phyloP scores from a whole-genome alignment of 495 filamentous ascomycete species.

The Haplographium delicatum region DNA sequence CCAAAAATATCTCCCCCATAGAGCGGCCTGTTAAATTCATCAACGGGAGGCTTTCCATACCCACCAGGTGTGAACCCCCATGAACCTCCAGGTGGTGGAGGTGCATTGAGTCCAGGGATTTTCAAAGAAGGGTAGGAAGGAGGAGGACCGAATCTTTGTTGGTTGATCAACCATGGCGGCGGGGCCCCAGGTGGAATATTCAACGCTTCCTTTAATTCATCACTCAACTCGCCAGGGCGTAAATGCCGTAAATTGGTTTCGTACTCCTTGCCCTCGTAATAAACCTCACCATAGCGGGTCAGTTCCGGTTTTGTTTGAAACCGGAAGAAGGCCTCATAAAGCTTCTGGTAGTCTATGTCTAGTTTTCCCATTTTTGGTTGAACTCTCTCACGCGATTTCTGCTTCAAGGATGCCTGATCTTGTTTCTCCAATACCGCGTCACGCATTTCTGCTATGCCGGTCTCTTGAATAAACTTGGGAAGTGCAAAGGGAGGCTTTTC shows the following conservation, averaged over 20 bases:
- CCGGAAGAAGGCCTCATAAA: constrained; percentile 96
- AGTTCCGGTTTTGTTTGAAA: constrained; percentile 94
- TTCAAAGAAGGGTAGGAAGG: constrained; percentile 90
- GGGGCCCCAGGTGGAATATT: constrained; percentile 92
- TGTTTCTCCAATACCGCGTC: constrained; percentile 96
- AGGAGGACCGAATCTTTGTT: constrained; percentile 88
- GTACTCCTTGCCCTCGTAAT: constrained; percentile 98
- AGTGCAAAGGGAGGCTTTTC: constrained; percentile 91
- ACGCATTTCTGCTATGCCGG: constrained; percentile 95
- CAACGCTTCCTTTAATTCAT: constrained; percentile 86
- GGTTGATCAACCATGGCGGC: constrained; percentile 95
- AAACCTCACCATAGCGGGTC: constrained; percentile 93
- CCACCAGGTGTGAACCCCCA: constrained; percentile 97
- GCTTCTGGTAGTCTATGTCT: constrained; percentile 96
- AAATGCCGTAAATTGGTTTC: constrained; percentile 91
- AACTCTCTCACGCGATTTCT: constrained; percentile 92
- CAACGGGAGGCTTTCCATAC: constrained; percentile 91
- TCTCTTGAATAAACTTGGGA: constrained; percentile 96
- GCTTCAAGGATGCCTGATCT: constrained; percentile 81
- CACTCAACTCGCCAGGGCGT: constrained; percentile 82
- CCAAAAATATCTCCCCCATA: constrained; percentile 96
- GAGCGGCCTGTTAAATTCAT: constrained; percentile 83
- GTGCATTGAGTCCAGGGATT: constrained; percentile 92
- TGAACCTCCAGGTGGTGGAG: constrained; percentile 82
- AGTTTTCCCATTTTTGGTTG: constrained; percentile 95